phyloP scores from a whole-genome alignment of 768 basidiomycete genomes.

The Kwoniella dendrophila region DNA sequence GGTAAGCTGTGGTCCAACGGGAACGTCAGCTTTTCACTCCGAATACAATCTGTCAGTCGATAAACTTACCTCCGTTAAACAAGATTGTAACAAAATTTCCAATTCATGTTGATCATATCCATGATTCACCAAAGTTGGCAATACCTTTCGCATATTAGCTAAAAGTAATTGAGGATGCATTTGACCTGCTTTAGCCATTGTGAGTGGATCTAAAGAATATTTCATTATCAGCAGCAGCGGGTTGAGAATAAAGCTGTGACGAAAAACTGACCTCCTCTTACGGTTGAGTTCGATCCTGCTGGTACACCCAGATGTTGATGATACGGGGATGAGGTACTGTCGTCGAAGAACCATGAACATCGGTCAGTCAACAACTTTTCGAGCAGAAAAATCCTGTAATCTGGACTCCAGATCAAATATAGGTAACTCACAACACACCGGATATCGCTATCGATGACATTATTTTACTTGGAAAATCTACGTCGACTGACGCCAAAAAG shows the following conservation, averaged over 20 bases:
- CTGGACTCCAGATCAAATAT: neutral
- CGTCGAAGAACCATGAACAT: neutral
- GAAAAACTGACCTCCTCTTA: conserved; percentile 25
- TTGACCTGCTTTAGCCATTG: conserved; percentile 24
- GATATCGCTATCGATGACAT: conserved; percentile 8
- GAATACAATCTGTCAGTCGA: neutral
- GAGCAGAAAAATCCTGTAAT: neutral
- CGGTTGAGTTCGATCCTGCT: conserved; percentile 6
- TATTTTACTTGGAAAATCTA: conserved; percentile 17
- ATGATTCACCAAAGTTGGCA: conserved; percentile 22
- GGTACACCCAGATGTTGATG: conserved; percentile 30
- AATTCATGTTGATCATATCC: conserved; percentile 29
- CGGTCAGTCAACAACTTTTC: too few species aligned
- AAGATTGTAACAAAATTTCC: conserved; percentile 14
- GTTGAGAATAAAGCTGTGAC: neutral
- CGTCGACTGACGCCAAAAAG: conserved; percentile 17
- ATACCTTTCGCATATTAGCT: conserved; percentile 19
- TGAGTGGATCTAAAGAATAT: conserved; percentile 13
- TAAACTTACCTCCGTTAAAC: conserved; percentile 38
- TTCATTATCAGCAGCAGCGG: neutral
- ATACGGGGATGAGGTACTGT: conserved; percentile 6
- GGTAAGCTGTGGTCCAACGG: conserved; percentile 19
- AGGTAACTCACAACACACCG: conserved; percentile 33
- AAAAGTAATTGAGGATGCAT: conserved; percentile 27
- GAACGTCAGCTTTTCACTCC: neutral